phyloP scores from a whole-genome alignment of 441 rosid species.

The Aquilaria agallochum region DNA sequence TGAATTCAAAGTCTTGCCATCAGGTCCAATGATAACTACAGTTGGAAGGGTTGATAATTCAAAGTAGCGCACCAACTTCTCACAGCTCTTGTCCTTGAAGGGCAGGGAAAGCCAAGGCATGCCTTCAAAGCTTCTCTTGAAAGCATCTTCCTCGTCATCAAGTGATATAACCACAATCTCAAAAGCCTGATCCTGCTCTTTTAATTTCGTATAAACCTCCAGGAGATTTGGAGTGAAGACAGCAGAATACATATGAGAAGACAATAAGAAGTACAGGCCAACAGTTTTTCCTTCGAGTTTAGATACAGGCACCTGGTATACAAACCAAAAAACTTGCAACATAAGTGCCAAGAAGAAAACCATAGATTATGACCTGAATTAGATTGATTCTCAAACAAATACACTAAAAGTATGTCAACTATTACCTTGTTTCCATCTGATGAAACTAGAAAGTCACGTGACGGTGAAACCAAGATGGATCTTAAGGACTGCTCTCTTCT shows the following conservation, averaged over 20 bases:
- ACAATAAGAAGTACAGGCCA: conserved; percentile 48
- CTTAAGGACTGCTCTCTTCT: conserved; percentile 47
- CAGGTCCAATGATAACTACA: conserved; percentile 61
- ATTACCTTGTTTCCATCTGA: conserved; percentile 49
- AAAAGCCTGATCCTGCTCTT: conserved; percentile 52
- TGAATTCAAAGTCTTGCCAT: conserved; percentile 60
- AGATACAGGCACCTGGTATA: conserved; percentile 46
- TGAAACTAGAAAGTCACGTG: conserved; percentile 57
- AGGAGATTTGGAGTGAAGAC: conserved; percentile 50
- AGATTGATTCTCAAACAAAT: not conserved
- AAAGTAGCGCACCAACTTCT: conserved; percentile 53
- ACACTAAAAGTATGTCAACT: not conserved
- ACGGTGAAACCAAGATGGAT: conserved; percentile 40
- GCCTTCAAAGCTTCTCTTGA: conserved; percentile 35
- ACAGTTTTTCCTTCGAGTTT: conserved; percentile 68
- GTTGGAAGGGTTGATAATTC: conserved; percentile 57
- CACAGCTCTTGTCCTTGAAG: conserved; percentile 45
- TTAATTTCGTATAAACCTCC: conserved; percentile 52
- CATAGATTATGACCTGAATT: conserved; percentile 11
- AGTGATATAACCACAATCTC: conserved; percentile 62
- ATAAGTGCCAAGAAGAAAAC: not conserved
- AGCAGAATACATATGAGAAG: conserved; percentile 23
- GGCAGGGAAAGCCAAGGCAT: conserved; percentile 73
- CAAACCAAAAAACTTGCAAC: not conserved
- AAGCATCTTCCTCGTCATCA: conserved; percentile 60